Percentiles rank a stretch among this genome's conserved stretches.
These are phyloP conservation scores for Diversispora epigaea DNA, from an alignment of 192 early-diverging fungal genomes.

Conservation along the genomic window DNA sequence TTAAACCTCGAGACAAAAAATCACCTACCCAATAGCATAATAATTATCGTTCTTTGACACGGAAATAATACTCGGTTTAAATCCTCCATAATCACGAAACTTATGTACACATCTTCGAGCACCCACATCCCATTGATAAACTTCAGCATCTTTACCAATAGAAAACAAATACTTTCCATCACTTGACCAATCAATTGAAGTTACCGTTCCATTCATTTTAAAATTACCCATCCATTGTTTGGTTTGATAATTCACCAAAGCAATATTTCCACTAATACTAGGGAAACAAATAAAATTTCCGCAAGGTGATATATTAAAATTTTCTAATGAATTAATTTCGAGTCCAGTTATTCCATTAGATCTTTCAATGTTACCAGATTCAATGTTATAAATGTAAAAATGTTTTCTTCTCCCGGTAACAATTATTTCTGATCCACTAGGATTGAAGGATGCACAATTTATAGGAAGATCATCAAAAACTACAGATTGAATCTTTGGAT, in stretches of 20 bases:
- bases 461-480: slow-evolving; percentile 88
- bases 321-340: slow-evolving; percentile 72
- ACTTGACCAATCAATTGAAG: slow-evolving; percentile 70
- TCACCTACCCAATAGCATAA: slow-evolving; percentile 79
- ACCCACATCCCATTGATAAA: slow-evolving; percentile 88
- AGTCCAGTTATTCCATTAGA: slow-evolving; percentile 73
- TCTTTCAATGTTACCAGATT: slow-evolving; percentile 68
- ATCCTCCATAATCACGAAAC: slow-evolving; percentile 81
- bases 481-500: slow-evolving; percentile 90
- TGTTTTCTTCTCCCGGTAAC: slow-evolving; percentile 74
- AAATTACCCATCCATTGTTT: slow-evolving; percentile 88
- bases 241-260: slow-evolving; percentile 71
- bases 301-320: slow-evolving; percentile 66
- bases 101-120: slow-evolving; percentile 70
- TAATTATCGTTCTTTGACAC: slow-evolving; percentile 73
- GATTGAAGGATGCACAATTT: slow-evolving; percentile 70
- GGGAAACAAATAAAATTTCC: slow-evolving; percentile 77
- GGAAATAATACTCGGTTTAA: slow-evolving; percentile 70
- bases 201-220: slow-evolving; percentile 85
- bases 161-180: slow-evolving; percentile 79
- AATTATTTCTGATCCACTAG: slow-evolving; percentile 72
- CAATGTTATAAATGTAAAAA: slow-evolving; percentile 86
- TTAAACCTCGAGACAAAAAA: background rate
- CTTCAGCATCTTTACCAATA: slow-evolving; percentile 77
- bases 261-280: slow-evolving; percentile 79